A percentile compares a stretch with the other conserved stretches of the same genome.
Conservation (phyloP, 768 basidiomycete species). For the Harrya chromipes region DNA sequence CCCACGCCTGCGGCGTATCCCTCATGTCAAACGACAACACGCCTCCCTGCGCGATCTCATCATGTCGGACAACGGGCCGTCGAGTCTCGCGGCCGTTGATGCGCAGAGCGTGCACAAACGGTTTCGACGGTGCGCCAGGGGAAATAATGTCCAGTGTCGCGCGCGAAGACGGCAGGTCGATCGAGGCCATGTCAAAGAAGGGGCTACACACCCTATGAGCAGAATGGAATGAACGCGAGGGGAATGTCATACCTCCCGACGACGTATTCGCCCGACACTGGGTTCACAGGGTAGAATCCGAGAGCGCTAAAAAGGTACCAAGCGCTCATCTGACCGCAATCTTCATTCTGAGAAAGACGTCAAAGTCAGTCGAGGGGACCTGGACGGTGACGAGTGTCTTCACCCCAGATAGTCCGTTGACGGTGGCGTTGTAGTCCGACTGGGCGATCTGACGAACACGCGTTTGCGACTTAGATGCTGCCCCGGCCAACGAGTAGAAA, state of each 20-base stretch:
- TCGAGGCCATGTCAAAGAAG: slow-evolving; percentile 51
- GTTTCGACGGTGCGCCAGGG: slow-evolving; percentile 52
- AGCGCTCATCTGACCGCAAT: slow-evolving; percentile 89
- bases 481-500: slow-evolving; percentile 69
- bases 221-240: not conserved
- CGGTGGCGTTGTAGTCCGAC: slow-evolving; percentile 62
- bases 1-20: slow-evolving; percentile 44
- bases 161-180: slow-evolving; percentile 46
- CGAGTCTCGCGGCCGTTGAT: slow-evolving; percentile 49
- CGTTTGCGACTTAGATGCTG: slow-evolving; percentile 67
- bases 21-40: slow-evolving; percentile 66
- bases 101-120: slow-evolving; percentile 57
- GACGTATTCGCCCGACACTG: slow-evolving; percentile 71
- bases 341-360: slow-evolving; percentile 60
- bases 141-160: slow-evolving; percentile 50
- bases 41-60: slow-evolving; percentile 57
- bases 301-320: slow-evolving; percentile 84
- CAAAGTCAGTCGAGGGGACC: not conserved
- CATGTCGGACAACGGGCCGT: slow-evolving; percentile 54
- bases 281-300: slow-evolving; percentile 85
- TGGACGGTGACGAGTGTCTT: slow-evolving; percentile 11
- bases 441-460: slow-evolving; percentile 65
- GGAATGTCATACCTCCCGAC: slow-evolving; percentile 57
- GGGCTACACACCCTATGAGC: slow-evolving; percentile 31
- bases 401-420: slow-evolving; percentile 72